A percentile compares a stretch with the other conserved stretches of the same genome.
These are phyloP conservation scores for Ophiobolus disseminans DNA, from an alignment of 2,329 filamentous ascomycete species.

Conservation along the genomic window DNA sequence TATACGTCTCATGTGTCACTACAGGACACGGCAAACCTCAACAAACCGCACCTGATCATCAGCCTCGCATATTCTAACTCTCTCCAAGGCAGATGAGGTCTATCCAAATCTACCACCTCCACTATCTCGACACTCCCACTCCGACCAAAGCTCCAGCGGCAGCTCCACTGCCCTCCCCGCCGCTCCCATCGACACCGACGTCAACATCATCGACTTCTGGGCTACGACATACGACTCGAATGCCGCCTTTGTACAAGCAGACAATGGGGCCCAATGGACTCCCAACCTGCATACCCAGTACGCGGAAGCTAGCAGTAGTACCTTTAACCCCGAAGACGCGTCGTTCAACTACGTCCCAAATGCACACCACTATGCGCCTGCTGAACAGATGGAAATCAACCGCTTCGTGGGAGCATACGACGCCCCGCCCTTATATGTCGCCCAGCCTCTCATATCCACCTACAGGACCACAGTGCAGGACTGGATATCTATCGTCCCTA, in stretches of 20 bases:
- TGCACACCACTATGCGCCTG: neutral
- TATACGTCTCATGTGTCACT: no score
- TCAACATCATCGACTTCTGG: neutral
- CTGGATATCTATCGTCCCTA: conserved; percentile 6
- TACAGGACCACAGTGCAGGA: neutral
- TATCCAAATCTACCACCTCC: no score
- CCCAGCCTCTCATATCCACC: neutral
- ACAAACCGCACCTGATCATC: no score
- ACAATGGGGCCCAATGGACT: neutral
- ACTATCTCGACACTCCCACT: no score
- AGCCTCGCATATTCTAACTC: no score
- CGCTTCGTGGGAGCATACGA: neutral
- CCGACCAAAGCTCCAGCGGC: no score
- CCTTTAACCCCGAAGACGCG: neutral
- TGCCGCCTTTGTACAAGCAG: neutral
- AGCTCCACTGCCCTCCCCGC: no score
- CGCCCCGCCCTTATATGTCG: neutral
- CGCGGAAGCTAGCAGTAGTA: neutral
- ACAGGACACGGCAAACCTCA: no score
- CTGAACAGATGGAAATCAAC: neutral
- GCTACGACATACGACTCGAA: neutral
- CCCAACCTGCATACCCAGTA: neutral
- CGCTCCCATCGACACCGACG: neutral
- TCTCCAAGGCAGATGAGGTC: no score
- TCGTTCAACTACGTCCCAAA: neutral